Percentiles rank a stretch among this genome's conserved stretches.
Conservation (phyloP, 192 early-diverging fungal genomes). For the Chytriomyces sp. region DNA sequence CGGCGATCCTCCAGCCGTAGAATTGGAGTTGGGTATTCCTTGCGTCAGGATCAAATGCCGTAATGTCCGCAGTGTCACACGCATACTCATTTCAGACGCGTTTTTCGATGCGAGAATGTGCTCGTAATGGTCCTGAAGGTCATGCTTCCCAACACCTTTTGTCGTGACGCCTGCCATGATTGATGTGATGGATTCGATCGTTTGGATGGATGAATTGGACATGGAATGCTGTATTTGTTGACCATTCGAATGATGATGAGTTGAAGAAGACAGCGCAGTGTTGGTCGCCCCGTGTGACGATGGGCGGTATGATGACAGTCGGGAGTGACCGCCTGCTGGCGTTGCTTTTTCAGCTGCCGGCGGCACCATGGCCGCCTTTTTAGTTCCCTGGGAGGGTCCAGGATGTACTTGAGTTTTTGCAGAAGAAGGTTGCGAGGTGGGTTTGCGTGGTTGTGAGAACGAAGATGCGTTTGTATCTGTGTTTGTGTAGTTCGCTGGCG, state of each 20-base stretch:
- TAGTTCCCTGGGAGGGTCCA: too few species aligned
- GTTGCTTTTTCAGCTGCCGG: conserved; percentile 9
- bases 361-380: background rate
- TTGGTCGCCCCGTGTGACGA: background rate
- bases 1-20: background rate
- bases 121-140: conserved; percentile 49
- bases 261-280: background rate
- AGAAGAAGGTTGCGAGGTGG: background rate
- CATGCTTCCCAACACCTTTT: conserved; percentile 21
- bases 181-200: background rate
- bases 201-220: background rate
- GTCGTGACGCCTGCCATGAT: conserved; percentile 28
- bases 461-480: background rate
- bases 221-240: background rate
- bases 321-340: conserved; percentile 4
- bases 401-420: conserved; percentile 3
- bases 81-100: conserved; percentile 59
- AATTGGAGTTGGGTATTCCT: conserved; percentile 63
- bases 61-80: conserved; percentile 59
- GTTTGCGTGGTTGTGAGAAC: background rate
- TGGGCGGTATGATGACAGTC: background rate
- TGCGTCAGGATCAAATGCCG: conserved; percentile 62
- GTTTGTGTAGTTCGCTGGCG: background rate
- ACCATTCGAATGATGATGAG: background rate
- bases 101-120: conserved; percentile 56